Base-by-base conservation (phyloP, 2,329 filamentous ascomycete genomes). In the Pseudofabraea citricarpa region DNA sequence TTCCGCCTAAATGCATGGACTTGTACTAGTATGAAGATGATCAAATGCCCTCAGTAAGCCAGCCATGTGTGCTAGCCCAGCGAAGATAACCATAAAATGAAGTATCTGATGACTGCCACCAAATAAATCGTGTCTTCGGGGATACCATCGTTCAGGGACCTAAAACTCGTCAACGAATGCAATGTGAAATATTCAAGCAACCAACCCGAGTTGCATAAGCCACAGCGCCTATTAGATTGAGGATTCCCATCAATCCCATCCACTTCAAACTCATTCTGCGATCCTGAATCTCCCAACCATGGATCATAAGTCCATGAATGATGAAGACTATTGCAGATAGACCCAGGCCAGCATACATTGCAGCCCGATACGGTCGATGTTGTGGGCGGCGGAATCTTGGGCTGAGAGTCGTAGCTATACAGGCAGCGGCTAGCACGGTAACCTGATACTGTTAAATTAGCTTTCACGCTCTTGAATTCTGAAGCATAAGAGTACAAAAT, bases 351-450 rank as follows among this genome's bases (percentile, higher is more conserved):
- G 53, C 31, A 33, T 58, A 61, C 20, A 56, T 53, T 2, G 48
- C 45, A 3, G 53, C 40, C 37, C 56, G 45, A 13, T 53, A 50
- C 12, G 41, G 49, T 38, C 56, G 41, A 19, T 54, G 49, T 15
- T 36, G 38, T 7, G 45, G 45, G 18, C 46, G 29, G 8, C 46
- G 42, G 35, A 55, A 56, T 36, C 26, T 44, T 10, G 48, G 55
- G 22, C 44, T 40, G 3, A 60, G 23, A 22, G 52, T 51, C 9
- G 66, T 58, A 31, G 64, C 47, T 6, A 60, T 59, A 18, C 64
- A 66, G 13, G 62, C 37, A 3, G 54, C 37, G 5, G 62, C 60
- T 10, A 72, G 54, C 5, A 54, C 63, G 66, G 47, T 27, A 13
- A 69, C n/a, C n/a, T n/a, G n/a, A n/a, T n/a, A n/a, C n/a, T n/a